Conservation (phyloP, 2,329 filamentous ascomycete species). For the Mycogone perniciosa region DNA sequence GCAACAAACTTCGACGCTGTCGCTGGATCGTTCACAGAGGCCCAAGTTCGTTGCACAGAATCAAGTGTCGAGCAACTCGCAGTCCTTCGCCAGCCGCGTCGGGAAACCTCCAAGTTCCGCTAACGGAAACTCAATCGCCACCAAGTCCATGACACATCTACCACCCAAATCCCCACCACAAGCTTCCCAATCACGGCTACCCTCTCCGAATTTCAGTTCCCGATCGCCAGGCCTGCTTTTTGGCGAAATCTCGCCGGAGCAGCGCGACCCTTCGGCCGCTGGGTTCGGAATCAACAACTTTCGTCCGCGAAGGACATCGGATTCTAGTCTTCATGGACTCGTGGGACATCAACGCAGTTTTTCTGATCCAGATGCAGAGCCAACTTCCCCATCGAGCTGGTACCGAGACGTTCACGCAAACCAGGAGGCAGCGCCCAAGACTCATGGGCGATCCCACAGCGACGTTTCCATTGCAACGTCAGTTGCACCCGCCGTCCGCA, state of each 20-base stretch:
- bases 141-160: slow-evolving; percentile 30
- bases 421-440: slow-evolving; percentile 20
- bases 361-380: slow-evolving; percentile 51
- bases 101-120: slow-evolving; percentile 40
- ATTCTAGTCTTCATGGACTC: slow-evolving; percentile 57
- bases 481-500: slow-evolving; percentile 25
- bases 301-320: slow-evolving; percentile 58
- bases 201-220: slow-evolving; percentile 28
- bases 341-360: slow-evolving; percentile 46
- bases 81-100: slow-evolving; percentile 56
- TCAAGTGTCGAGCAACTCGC: slow-evolving; percentile 46
- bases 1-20: slow-evolving; percentile 8
- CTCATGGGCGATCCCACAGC: slow-evolving; percentile 50
- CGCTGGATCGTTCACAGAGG: slow-evolving; percentile 35
- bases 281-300: slow-evolving; percentile 55
- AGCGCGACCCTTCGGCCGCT: slow-evolving; percentile 44
- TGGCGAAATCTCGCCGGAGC: slow-evolving; percentile 63
- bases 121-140: slow-evolving; percentile 29
- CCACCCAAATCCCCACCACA: slow-evolving; percentile 27
- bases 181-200: slow-evolving; percentile 27
- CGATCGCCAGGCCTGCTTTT: slow-evolving; percentile 56
- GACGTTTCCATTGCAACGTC: slow-evolving; percentile 44
- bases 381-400: slow-evolving; percentile 61
- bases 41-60: slow-evolving; percentile 44
- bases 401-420: slow-evolving; percentile 39